These are phyloP conservation scores for Serendipita sp. DNA, from an alignment of 768 basidiomycete species.

Conservation along the genomic window DNA sequence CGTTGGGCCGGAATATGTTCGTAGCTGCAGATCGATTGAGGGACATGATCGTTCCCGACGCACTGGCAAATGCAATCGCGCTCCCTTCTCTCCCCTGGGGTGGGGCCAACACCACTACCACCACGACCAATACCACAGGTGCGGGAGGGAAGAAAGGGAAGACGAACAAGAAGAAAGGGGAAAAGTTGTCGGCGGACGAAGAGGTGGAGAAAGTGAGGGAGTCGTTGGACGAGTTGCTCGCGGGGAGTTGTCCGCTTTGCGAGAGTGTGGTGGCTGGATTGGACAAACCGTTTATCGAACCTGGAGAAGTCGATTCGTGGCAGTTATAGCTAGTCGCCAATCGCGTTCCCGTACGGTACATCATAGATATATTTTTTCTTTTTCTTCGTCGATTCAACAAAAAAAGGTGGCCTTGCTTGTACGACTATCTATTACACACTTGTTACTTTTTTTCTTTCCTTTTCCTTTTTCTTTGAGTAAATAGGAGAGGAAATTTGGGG, in stretches of 20 bases:
- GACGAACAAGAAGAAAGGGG: constrained; percentile 20
- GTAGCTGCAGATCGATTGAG: constrained; percentile 69
- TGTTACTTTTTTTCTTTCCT: too few relatives aligned
- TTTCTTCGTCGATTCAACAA: too few relatives aligned
- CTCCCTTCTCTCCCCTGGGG: background rate
- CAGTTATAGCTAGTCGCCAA: constrained; percentile 28
- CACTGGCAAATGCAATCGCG: constrained; percentile 65
- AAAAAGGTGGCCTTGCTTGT: too few relatives aligned
- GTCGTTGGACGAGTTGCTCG: constrained; percentile 80
- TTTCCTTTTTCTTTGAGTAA: too few relatives aligned
- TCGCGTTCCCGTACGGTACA: too few relatives aligned
- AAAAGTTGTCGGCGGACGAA: constrained; percentile 26
- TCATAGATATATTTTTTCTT: too few relatives aligned
- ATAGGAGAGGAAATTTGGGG: too few relatives aligned
- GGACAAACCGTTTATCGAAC: constrained; percentile 72
- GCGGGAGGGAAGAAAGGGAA: constrained; percentile 20
- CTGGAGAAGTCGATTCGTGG: constrained; percentile 69
- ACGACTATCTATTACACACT: too few relatives aligned
- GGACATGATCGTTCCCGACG: constrained; percentile 88
- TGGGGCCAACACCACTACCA: background rate
- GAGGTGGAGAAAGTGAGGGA: constrained; percentile 56
- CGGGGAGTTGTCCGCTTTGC: constrained; percentile 83
- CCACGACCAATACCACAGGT: constrained; percentile 3
- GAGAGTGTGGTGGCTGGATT: constrained; percentile 75
- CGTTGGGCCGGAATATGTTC: constrained; percentile 63